phyloP scores from a whole-genome alignment of 2,329 filamentous ascomycete genomes.

The Diaporthe citri region DNA sequence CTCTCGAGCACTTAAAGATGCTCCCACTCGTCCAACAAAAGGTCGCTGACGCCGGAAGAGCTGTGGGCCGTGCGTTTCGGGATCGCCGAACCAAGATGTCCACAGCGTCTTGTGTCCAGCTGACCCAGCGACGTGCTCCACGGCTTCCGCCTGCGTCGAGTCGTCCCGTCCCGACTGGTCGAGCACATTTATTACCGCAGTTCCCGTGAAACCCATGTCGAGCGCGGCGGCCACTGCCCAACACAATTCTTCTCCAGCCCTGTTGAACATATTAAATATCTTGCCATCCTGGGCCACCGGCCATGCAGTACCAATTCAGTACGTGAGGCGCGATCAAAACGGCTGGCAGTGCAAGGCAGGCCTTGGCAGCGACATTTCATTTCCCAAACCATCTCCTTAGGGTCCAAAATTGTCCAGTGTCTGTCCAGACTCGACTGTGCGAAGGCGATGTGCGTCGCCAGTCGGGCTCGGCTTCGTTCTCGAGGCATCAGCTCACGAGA shows the following conservation, averaged over 20 bases:
- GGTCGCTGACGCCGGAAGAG: too few relatives aligned
- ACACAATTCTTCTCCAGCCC: not conserved
- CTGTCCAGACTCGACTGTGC: not conserved
- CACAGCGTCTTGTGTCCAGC: not conserved
- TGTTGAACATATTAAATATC: not conserved
- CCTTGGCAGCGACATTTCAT: not conserved
- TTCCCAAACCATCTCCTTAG: too few relatives aligned
- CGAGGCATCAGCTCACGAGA: not conserved
- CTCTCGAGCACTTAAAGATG: not conserved
- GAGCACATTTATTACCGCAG: too few relatives aligned
- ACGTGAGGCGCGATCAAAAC: fast-evolving
- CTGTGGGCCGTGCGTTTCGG: not conserved
- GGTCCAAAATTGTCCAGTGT: not conserved
- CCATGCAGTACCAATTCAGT: not conserved
- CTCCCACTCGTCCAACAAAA: not conserved
- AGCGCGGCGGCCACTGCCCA: not conserved
- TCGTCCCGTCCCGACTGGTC: not conserved
- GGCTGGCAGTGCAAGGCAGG: not conserved
- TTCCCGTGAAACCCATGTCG: not conserved
- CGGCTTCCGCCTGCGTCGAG: not conserved
- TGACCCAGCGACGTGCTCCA: not conserved
- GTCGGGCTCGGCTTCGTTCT: not conserved
- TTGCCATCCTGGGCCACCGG: not conserved
- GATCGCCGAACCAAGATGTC: not conserved
- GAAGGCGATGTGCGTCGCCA: not conserved